Evolutionary conservation across 192 early-diverging fungal genomes (phyloP), one percentile per base, ranked within the genome.

Genomic region (Backusella parvicylindrica): DNA sequence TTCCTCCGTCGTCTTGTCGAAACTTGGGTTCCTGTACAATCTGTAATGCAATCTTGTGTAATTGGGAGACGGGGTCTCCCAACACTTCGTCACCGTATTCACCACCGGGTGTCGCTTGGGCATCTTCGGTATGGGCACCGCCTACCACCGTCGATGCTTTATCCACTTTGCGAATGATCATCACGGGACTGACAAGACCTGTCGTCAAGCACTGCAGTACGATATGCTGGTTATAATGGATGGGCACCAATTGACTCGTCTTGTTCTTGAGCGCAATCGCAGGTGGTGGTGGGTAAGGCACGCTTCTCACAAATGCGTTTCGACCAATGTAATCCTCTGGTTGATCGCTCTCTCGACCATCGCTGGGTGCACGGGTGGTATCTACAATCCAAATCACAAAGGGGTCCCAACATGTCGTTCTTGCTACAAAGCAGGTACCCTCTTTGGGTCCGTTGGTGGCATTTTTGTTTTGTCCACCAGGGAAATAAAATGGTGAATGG

Each of bases 11-110:
- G n/a, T 60, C 53, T 2, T 60, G 53, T 60, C 53, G 21, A 33
- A 64, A 50, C 65, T 30, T 56, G 4, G 87, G 71, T 37, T 90
- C 80, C 13, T 88, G 87, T 4, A 85, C 86, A 64, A 95, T 87
- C 80, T 96, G 92, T 77, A 97, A 89, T 0, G 95, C 95, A 16
- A 97, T 89, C 84, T 97, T 97, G 84, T 97, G 95, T 64, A 97
- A 77, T 79, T 95, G 95, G 9, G 92, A 93, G 0, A 97, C 90
- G 1, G 95, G 93, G 74, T 97, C 96, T 26, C 93, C 93, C 8
- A 91, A 60, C 1, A 89, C 76, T 64, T 86, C 84, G n/a, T 87
- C 84, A 7, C 80, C 84, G 64, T 80, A 84, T 41, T 85, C 84
- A 15, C 84, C 81, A 47, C 75, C 79, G 16, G 75, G 84, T 26